These are phyloP conservation scores for Anisodus tanguticus DNA, from an alignment of 257 asterid species.

Conservation along the genomic window DNA sequence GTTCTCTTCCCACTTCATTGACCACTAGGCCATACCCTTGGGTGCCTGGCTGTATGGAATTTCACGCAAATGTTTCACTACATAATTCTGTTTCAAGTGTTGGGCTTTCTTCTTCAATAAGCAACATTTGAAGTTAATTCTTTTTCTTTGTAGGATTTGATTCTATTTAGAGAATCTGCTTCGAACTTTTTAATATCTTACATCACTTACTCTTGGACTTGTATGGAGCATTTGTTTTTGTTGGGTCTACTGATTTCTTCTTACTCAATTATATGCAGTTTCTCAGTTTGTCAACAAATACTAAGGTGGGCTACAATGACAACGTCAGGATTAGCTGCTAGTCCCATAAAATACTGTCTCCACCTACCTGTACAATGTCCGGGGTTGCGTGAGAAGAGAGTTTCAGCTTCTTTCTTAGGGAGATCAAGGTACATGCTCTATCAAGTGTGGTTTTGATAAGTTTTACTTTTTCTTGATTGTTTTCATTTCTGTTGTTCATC, in stretches of 20 bases:
- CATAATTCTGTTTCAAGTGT: background rate
- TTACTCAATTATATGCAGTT: slow-evolving; percentile 32
- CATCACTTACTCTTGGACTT: background rate
- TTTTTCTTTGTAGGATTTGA: background rate
- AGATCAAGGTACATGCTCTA: slow-evolving; percentile 43
- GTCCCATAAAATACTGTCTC: slow-evolving; percentile 45
- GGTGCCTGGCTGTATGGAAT: background rate
- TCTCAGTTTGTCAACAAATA: slow-evolving; percentile 36
- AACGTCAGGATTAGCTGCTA: slow-evolving; percentile 67
- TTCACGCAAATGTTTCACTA: background rate
- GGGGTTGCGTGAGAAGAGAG: slow-evolving; percentile 48
- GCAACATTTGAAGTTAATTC: background rate
- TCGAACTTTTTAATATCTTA: background rate
- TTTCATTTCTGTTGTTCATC: slow-evolving; percentile 29
- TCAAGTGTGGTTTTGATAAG: slow-evolving; percentile 2
- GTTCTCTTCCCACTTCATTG: too few relatives aligned
- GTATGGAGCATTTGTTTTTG: too few relatives aligned
- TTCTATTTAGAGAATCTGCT: background rate
- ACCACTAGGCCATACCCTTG: too few relatives aligned
- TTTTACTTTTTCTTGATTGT: background rate
- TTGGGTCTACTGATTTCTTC: slow-evolving; percentile 28
- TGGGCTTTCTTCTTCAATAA: slow-evolving; percentile 1
- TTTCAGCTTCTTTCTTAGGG: slow-evolving; percentile 38
- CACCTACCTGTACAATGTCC: slow-evolving; percentile 44
- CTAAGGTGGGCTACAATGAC: slow-evolving; percentile 42